Evolutionary conservation across 345 rosid genomes (phyloP).

Genomic region (Moricandia arvensis): DNA sequence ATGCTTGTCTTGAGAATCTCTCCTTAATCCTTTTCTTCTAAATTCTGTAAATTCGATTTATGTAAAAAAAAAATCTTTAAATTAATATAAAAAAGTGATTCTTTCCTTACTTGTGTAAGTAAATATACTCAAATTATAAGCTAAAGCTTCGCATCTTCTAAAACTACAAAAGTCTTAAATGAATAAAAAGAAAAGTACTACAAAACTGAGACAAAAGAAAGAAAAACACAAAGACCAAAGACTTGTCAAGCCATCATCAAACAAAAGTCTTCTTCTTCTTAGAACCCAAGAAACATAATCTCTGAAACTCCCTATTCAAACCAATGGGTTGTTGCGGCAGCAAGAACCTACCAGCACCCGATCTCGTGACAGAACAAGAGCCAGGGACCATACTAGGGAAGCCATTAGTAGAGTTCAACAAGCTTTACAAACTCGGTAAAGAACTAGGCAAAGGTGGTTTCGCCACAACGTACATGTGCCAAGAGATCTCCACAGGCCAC

Average conservation of each 20-base stretch:
- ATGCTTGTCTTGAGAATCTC: background rate
- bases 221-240: background rate
- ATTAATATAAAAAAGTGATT: no score
- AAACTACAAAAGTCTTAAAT: no score
- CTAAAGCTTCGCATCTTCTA: no score
- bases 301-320: background rate
- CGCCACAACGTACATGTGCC: constrained; percentile 61
- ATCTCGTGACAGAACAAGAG: background rate
- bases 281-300: background rate
- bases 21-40: background rate
- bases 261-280: background rate
- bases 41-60: no score
- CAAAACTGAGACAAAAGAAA: background rate
- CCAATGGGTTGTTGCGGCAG: background rate
- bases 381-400: constrained; percentile 50
- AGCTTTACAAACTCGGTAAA: constrained; percentile 45
- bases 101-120: no score
- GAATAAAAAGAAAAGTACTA: background rate
- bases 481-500: constrained; percentile 57
- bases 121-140: no score
- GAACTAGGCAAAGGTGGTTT: constrained; percentile 71
- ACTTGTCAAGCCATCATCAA: background rate
- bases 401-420: constrained; percentile 37
- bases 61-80: no score
- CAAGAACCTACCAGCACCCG: background rate